These are phyloP conservation scores for Inga leiocalycina DNA, from an alignment of 306 rosid genomes.

Conservation along the genomic window DNA sequence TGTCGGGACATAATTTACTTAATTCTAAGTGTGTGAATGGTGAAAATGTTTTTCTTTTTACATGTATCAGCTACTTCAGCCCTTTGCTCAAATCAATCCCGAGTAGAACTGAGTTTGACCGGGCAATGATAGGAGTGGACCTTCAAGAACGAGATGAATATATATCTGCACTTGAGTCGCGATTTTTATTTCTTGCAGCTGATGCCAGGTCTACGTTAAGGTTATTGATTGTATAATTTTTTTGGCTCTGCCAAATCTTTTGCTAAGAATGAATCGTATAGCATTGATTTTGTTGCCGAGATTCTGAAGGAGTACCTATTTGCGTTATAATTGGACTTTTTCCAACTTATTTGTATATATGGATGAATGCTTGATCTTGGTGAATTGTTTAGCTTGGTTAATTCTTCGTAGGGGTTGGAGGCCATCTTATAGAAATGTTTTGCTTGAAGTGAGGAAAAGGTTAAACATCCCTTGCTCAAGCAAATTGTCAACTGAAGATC, in stretches of 20 bases:
- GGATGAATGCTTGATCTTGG: slow-evolving; percentile 13
- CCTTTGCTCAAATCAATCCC: slow-evolving; percentile 86
- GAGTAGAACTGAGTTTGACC: slow-evolving; percentile 52
- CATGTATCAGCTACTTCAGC: slow-evolving; percentile 74
- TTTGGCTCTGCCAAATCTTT: neutral
- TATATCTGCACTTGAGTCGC: slow-evolving; percentile 71
- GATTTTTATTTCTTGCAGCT: slow-evolving; percentile 90
- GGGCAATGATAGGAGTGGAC: slow-evolving; percentile 72
- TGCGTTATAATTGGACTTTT: slow-evolving; percentile 2
- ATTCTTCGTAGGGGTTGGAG: slow-evolving; percentile 80
- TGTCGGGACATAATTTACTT: slow-evolving; percentile 10
- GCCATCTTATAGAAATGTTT: slow-evolving; percentile 87
- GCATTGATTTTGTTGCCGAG: neutral
- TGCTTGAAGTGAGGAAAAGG: slow-evolving; percentile 76
- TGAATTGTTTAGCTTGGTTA: neutral
- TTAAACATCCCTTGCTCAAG: slow-evolving; percentile 74
- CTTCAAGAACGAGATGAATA: slow-evolving; percentile 72
- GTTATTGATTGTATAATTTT: slow-evolving; percentile 33
- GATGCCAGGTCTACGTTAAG: slow-evolving; percentile 90
- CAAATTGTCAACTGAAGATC: slow-evolving; percentile 75
- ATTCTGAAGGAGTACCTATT: neutral
- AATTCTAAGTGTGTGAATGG: neutral
- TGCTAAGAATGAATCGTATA: neutral
- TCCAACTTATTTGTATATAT: neutral
- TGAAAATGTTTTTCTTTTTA: slow-evolving; percentile 1